phyloP scores from a whole-genome alignment of 805 yeast species.

The Nakazawaea ernobii region DNA sequence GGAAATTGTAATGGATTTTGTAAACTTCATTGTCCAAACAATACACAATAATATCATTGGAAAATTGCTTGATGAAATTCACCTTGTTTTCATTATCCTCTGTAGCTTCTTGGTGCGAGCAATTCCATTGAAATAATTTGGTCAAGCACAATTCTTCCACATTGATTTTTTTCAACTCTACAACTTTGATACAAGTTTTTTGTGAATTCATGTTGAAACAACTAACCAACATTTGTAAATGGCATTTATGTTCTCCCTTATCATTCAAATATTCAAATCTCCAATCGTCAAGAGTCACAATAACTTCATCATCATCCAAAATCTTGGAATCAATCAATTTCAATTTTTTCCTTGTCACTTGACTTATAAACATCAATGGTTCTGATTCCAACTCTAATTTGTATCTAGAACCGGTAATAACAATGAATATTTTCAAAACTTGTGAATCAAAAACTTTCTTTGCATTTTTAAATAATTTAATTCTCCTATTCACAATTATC shows the following conservation, averaged over 20 bases:
- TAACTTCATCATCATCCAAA: constrained; percentile 20
- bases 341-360: constrained; percentile 11
- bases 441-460: not conserved
- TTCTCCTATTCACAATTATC: not conserved
- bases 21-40: constrained; percentile 14
- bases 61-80: constrained; percentile 17
- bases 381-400: constrained; percentile 16
- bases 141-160: constrained; percentile 3
- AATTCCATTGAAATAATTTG: constrained; percentile 10
- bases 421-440: not conserved
- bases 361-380: constrained; percentile 16
- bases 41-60: constrained; percentile 20
- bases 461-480: not conserved
- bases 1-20: constrained; percentile 15
- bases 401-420: constrained; percentile 12
- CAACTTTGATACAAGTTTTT: constrained; percentile 21
- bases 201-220: constrained; percentile 16
- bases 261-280: constrained; percentile 14
- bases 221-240: constrained; percentile 27
- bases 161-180: constrained; percentile 17
- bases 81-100: constrained; percentile 17
- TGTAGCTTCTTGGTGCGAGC: constrained; percentile 11
- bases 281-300: constrained; percentile 30
- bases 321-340: constrained; percentile 4
- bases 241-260: constrained; percentile 16